These are phyloP conservation scores for Phialophora verrucosa DNA, from an alignment of 2,329 filamentous ascomycete genomes.

Conservation along the genomic window DNA sequence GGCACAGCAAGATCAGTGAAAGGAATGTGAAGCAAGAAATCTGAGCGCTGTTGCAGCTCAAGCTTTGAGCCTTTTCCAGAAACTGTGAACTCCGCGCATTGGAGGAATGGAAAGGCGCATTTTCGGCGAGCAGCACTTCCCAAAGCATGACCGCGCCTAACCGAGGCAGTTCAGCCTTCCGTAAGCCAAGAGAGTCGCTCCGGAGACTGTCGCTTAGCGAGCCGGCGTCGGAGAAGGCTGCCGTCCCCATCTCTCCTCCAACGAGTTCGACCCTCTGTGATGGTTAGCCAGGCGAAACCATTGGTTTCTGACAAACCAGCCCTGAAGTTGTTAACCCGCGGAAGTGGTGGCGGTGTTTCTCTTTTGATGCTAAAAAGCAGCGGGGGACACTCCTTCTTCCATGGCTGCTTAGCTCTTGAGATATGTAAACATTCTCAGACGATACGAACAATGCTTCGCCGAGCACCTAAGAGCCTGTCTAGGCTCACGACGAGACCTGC, in stretches of 20 bases:
- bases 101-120: slow-evolving; percentile 12
- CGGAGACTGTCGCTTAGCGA: slow-evolving; percentile 9
- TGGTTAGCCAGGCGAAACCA: neutral
- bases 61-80: neutral
- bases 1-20: neutral
- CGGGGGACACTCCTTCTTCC: neutral
- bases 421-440: slow-evolving; percentile 3
- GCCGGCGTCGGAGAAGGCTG: slow-evolving; percentile 18
- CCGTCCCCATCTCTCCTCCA: neutral
- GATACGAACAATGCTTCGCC: slow-evolving; percentile 29
- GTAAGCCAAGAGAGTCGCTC: neutral
- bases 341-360: neutral
- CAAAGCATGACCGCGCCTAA: slow-evolving; percentile 12
- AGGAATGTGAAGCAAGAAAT: neutral
- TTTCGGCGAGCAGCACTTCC: slow-evolving; percentile 13
- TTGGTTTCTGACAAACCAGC: slow-evolving; percentile 23
- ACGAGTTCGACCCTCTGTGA: neutral
- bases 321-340: slow-evolving; percentile 13
- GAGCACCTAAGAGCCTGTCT: slow-evolving; percentile 32
- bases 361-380: slow-evolving; percentile 12
- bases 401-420: neutral
- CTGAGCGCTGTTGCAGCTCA: neutral
- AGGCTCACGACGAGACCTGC: slow-evolving; percentile 27
- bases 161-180: slow-evolving; percentile 20
- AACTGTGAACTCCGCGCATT: slow-evolving; percentile 10